These are phyloP conservation scores for Cutaneotrichosporon arboriforme DNA, from an alignment of 1,284 basidiomycete species.

Conservation along the genomic window DNA sequence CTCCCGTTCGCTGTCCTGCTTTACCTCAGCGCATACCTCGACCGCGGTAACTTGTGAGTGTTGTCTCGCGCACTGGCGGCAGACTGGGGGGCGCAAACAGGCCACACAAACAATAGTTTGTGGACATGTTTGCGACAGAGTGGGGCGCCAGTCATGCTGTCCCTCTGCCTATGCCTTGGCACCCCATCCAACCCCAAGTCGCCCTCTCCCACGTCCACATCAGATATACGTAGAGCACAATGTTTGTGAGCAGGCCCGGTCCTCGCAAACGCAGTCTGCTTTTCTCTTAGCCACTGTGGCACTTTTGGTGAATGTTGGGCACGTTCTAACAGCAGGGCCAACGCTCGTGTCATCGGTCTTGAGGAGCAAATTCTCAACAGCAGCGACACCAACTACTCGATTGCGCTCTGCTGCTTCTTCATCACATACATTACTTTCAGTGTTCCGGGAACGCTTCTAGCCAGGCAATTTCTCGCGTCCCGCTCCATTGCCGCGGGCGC, in stretches of 20 bases:
- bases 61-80: too few species aligned
- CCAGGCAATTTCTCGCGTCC: conserved; percentile 43
- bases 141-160: conserved; percentile 2
- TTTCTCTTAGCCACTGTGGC: too few species aligned
- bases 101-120: too few species aligned
- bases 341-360: conserved; percentile 45
- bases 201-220: too few species aligned
- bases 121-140: too few species aligned
- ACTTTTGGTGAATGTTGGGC: too few species aligned
- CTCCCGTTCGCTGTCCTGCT: conserved; percentile 48
- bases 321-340: conserved; percentile 21
- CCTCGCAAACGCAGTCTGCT: too few species aligned
- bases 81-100: too few species aligned
- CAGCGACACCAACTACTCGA: conserved; percentile 43
- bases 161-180: too few species aligned
- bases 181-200: too few species aligned
- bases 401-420: conserved; percentile 47
- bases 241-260: too few species aligned
- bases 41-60: conserved; percentile 44
- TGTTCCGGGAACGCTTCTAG: conserved; percentile 38
- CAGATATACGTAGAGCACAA: too few species aligned
- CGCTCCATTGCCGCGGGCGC: conserved; percentile 46
- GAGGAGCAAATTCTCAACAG: conserved; percentile 35
- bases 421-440: conserved; percentile 47
- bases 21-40: conserved; percentile 50